Base-by-base conservation (phyloP, 495 filamentous ascomycete species). In the Penicillium antarcticum region DNA sequence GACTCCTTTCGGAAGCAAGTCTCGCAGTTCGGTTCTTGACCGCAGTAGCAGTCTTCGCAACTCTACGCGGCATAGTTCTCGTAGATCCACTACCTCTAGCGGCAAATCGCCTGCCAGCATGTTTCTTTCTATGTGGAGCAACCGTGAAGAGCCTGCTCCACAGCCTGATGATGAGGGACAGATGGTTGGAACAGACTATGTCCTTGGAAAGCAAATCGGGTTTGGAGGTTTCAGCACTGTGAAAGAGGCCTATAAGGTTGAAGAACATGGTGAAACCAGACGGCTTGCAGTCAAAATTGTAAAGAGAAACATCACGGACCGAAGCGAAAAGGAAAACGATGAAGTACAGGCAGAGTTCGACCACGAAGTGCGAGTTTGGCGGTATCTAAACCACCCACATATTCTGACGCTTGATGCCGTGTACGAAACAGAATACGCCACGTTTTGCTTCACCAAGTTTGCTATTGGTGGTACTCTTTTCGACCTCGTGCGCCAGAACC, bases 211-310 rank as follows among this genome's bases (percentile, higher is more conserved):
- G 51, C 77, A 84, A 42, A 81, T 90, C 36, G 87, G 84, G 32
- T 81, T 71, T 55, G 87, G 87, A 17, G 87, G 87, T 12, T 89
- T 89, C 60, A 87, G 84, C 53, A 73, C 79, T 0, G 82, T 90
- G 13, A 87, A 86, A 58, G 87, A 90, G 58, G 86, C 86, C 8
- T 82, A 75, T 51, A 87, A 85, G 34, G 81, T 87, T 32, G 81
- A 85, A 44, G 70, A 76, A 37, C 67, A 72, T 21, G 74, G 76
- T 34, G 65, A 72, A 45, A 72, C 84, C 3, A 75, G 69, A 33
- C 74, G 75, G 17, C 62, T 75, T 19, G 87, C 87, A 0, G 87
- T 89, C 48, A 90, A 90, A 60, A 86, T 90, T 53, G 86, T 90
- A 6, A 82, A 80, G 42, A 87, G 87, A 55, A 74, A 79, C 23